phyloP scores from a whole-genome alignment of 164 flowering plant genomes.

The Malania oleifera region DNA sequence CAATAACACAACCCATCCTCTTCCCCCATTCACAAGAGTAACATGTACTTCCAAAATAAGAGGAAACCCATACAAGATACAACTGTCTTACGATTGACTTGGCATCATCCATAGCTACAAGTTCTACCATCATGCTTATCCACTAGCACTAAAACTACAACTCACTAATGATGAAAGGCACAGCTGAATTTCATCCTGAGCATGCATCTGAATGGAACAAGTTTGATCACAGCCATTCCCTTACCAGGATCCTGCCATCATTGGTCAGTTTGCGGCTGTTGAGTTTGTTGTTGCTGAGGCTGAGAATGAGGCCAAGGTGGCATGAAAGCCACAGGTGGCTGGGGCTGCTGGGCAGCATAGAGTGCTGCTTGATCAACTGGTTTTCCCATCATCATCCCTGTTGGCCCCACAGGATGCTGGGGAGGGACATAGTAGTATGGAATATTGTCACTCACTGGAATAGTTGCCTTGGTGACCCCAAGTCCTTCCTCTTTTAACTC shows the following conservation, averaged over 20 bases:
- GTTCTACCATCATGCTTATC: neutral
- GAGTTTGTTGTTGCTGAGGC: slow-evolving; percentile 11
- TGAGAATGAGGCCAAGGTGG: slow-evolving; percentile 43
- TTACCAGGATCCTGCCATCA: neutral
- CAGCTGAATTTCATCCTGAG: neutral
- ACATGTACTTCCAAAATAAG: too few species aligned
- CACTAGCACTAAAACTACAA: neutral
- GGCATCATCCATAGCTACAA: slow-evolving; percentile 1
- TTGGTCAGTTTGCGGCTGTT: slow-evolving; percentile 18
- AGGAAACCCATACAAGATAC: too few species aligned
- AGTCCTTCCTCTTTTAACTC: slow-evolving; percentile 48
- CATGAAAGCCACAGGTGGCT: slow-evolving; percentile 31
- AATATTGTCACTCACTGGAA: slow-evolving; percentile 31
- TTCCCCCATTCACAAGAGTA: too few species aligned
- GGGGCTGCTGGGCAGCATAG: slow-evolving; percentile 31
- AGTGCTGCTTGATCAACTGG: slow-evolving; percentile 31
- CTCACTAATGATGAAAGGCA: neutral
- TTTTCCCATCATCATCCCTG: slow-evolving; percentile 41
- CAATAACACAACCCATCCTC: neutral
- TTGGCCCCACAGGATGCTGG: slow-evolving; percentile 24
- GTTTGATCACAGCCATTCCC: too few species aligned
- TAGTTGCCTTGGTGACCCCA: slow-evolving; percentile 32
- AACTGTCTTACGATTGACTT: too few species aligned
- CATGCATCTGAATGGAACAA: too few species aligned
- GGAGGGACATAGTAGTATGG: slow-evolving; percentile 39